Conservation (phyloP, 1,284 basidiomycete genomes). For the Tetrapyrgos nigripes region DNA sequence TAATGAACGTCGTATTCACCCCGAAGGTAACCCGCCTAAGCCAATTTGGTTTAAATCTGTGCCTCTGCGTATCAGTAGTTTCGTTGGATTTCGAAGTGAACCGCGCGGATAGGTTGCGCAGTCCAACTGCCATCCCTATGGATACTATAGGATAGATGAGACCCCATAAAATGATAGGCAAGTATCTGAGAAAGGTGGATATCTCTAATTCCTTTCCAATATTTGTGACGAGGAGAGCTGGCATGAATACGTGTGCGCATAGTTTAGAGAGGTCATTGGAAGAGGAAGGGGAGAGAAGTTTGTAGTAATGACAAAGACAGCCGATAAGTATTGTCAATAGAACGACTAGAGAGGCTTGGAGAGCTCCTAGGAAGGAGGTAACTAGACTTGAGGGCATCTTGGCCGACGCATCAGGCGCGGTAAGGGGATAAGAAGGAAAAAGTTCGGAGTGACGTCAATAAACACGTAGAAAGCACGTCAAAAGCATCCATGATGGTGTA, state of each 20-base stretch:
- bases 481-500: too few species aligned
- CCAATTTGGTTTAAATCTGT: neutral
- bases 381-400: slow-evolving; percentile 8
- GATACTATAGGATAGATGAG: slow-evolving; percentile 9
- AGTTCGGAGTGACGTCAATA: too few species aligned
- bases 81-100: neutral
- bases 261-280: slow-evolving; percentile 18
- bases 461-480: too few species aligned
- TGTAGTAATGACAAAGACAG: slow-evolving; percentile 14
- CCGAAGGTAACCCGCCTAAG: slow-evolving; percentile 1
- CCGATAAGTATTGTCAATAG: slow-evolving; percentile 22
- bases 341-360: slow-evolving; percentile 20
- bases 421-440: too few species aligned
- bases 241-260: slow-evolving; percentile 21
- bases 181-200: slow-evolving; percentile 12
- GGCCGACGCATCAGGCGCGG: too few species aligned
- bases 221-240: slow-evolving; percentile 20
- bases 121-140: neutral
- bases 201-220: slow-evolving; percentile 17
- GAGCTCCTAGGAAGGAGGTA: slow-evolving; percentile 18
- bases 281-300: slow-evolving; percentile 14
- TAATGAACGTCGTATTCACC: slow-evolving; percentile 7
- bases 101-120: neutral
- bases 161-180: slow-evolving; percentile 20
- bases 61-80: neutral